Evolutionary conservation across 192 early-diverging fungal genomes (phyloP).

Genomic region (Backusella morwellensis): DNA sequence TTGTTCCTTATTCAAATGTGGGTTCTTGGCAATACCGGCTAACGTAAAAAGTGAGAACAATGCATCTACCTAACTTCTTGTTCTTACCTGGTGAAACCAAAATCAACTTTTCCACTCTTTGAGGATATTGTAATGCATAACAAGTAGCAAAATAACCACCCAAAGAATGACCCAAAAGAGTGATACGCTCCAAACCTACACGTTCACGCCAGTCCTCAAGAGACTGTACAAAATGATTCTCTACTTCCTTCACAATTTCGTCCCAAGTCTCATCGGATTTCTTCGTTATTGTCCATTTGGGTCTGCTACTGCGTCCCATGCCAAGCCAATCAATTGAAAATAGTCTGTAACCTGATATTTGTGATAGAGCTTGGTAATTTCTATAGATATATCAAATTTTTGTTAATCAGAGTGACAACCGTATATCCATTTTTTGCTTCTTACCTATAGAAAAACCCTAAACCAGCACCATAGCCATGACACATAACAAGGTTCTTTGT

Average conservation of each 20-base stretch:
- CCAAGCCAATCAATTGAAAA: conserved; percentile 88
- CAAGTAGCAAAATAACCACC: conserved; percentile 84
- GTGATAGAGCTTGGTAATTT: conserved; percentile 29
- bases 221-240: conserved; percentile 86
- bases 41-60: background rate
- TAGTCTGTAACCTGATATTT: conserved; percentile 54
- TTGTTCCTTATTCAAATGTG: conserved; percentile 33
- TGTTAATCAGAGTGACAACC: background rate
- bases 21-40: conserved; percentile 65
- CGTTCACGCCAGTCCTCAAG: conserved; percentile 86
- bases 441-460: conserved; percentile 71
- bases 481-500: conserved; percentile 60
- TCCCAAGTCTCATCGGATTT: conserved; percentile 38
- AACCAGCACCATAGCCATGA: conserved; percentile 80
- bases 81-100: conserved; percentile 74
- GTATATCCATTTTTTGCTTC: background rate
- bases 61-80: background rate
- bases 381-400: background rate
- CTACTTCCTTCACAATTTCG: conserved; percentile 55
- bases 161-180: conserved; percentile 79
- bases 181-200: conserved; percentile 79
- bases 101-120: conserved; percentile 82
- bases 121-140: conserved; percentile 86
- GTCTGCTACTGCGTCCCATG: conserved; percentile 82
- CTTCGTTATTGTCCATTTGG: conserved; percentile 44